Percentiles rank a stretch among this genome's conserved stretches.
Conservation (phyloP, 2,329 filamentous ascomycete genomes). For the Aschersonia sp. region DNA sequence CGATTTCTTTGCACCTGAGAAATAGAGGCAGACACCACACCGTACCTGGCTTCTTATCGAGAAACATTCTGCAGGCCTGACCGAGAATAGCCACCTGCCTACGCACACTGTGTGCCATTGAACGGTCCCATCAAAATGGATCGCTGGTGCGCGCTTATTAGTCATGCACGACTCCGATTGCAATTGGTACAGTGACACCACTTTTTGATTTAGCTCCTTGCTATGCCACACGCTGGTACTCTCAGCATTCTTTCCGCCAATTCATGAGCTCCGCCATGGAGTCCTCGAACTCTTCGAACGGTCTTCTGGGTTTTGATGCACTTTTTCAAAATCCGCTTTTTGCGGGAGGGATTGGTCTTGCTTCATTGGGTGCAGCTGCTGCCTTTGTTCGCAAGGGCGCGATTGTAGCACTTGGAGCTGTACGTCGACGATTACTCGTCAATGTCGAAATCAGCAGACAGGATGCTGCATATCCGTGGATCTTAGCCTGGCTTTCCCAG, state of each 20-base stretch:
- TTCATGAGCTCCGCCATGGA: slow-evolving; percentile 11
- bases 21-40: too few relatives aligned
- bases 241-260: background rate
- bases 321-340: slow-evolving; percentile 50
- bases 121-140: too few relatives aligned
- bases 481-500: slow-evolving; percentile 84
- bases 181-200: too few relatives aligned
- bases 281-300: slow-evolving; percentile 13
- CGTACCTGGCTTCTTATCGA: too few relatives aligned
- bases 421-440: slow-evolving; percentile 77
- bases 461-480: slow-evolving; percentile 87
- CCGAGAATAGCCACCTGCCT: too few relatives aligned
- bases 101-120: too few relatives aligned
- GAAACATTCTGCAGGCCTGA: too few relatives aligned
- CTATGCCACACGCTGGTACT: too few relatives aligned
- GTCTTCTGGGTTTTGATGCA: slow-evolving; percentile 35
- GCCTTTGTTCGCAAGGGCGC: slow-evolving; percentile 68
- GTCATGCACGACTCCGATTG: too few relatives aligned
- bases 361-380: slow-evolving; percentile 68
- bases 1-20: too few relatives aligned
- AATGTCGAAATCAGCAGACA: slow-evolving; percentile 92
- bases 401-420: slow-evolving; percentile 54
- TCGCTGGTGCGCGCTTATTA: too few relatives aligned
- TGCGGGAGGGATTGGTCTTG: slow-evolving; percentile 73
- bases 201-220: too few relatives aligned